Percentiles rank a stretch among this genome's conserved stretches.
phyloP scores from a whole-genome alignment of 306 rosid species.

The Trifolium fragiferum region DNA sequence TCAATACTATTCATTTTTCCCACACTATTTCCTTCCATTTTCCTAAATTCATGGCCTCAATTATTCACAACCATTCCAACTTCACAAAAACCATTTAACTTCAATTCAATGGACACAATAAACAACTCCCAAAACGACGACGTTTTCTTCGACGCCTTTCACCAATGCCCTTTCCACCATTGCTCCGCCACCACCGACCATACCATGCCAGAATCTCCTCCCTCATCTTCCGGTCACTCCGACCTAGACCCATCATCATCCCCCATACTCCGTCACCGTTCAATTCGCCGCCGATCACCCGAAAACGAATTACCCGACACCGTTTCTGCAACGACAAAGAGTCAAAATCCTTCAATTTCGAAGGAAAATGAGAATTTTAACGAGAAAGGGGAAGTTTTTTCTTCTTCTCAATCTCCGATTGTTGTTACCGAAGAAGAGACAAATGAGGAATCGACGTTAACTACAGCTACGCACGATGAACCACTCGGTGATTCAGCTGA shows the following conservation, averaged over 20 bases:
- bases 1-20: background rate
- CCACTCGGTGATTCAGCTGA: conserved; percentile 40
- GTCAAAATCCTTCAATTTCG: conserved; percentile 27
- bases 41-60: background rate
- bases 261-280: conserved; percentile 56
- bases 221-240: conserved; percentile 40
- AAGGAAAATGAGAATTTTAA: conserved; percentile 43
- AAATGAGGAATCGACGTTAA: conserved; percentile 60
- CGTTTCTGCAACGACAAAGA: conserved; percentile 17
- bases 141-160: conserved; percentile 60
- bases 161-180: conserved; percentile 48
- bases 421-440: conserved; percentile 42
- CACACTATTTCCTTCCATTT: background rate
- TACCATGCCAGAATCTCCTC: conserved; percentile 46
- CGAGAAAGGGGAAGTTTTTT: conserved; percentile 32
- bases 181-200: conserved; percentile 33
- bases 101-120: conserved; percentile 35
- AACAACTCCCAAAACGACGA: conserved; percentile 49
- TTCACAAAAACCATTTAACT: conserved; percentile 37
- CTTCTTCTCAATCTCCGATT: conserved; percentile 36
- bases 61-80: background rate
- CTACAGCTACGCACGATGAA: conserved; percentile 46
- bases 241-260: conserved; percentile 18
- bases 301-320: conserved; percentile 30
- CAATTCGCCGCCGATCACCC: conserved; percentile 27